Conservation (phyloP, 2,329 filamentous ascomycete genomes). For the Exserohilum turcica region DNA sequence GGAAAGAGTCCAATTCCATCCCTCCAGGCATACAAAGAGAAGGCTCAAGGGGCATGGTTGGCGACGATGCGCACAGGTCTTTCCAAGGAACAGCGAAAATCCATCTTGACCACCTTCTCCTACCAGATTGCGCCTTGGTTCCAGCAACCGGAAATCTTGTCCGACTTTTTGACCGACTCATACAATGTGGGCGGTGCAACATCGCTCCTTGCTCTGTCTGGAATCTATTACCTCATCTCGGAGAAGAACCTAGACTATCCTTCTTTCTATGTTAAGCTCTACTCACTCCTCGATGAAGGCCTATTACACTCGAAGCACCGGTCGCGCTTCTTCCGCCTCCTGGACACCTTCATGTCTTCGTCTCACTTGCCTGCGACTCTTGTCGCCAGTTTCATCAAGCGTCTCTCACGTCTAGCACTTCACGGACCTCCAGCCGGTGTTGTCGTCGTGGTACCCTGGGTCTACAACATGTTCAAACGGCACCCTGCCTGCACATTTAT, state of each 20-base stretch:
- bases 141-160: constrained; percentile 80
- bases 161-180: constrained; percentile 95
- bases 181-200: constrained; percentile 86
- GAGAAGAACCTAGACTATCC: constrained; percentile 96
- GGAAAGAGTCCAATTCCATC: constrained; percentile 66
- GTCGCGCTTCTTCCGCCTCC: constrained; percentile 86
- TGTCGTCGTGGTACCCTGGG: constrained; percentile 86
- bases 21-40: constrained; percentile 72
- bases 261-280: constrained; percentile 90
- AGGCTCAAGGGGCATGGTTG: constrained; percentile 86
- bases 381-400: constrained; percentile 95
- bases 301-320: constrained; percentile 93
- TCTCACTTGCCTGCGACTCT: constrained; percentile 90
- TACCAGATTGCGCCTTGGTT: constrained; percentile 88
- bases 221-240: constrained; percentile 92
- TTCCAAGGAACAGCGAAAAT: constrained; percentile 76
- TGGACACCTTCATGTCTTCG: constrained; percentile 88
- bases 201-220: constrained; percentile 85
- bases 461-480: constrained; percentile 90
- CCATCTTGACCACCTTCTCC: constrained; percentile 74
- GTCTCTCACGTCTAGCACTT: constrained; percentile 82
- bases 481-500: constrained; percentile 95
- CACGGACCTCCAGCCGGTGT: constrained; percentile 88
- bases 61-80: constrained; percentile 71
- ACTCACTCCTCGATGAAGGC: constrained; percentile 84